phyloP scores from a whole-genome alignment of 164 flowering plant genomes.

The Annona cherimola region DNA sequence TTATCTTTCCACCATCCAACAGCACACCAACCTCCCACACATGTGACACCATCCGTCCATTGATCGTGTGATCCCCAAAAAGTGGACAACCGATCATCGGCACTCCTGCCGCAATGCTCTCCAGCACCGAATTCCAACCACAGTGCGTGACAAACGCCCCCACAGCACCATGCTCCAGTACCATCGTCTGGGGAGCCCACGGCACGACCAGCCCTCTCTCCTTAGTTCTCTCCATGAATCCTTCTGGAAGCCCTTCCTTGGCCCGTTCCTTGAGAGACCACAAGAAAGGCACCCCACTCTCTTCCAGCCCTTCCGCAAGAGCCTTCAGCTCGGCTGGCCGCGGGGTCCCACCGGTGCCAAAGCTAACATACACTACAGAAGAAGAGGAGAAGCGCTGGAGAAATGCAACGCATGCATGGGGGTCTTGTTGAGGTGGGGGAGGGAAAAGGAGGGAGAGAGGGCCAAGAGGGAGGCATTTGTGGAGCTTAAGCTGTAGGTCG shows the following conservation, averaged over 20 bases:
- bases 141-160: constrained; percentile 30
- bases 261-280: constrained; percentile 22
- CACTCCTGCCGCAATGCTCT: constrained; percentile 27
- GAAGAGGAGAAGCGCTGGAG: constrained; percentile 19
- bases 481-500: constrained; percentile 27
- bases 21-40: constrained; percentile 18
- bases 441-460: constrained; percentile 25
- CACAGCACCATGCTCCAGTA: constrained; percentile 14
- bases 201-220: constrained; percentile 23
- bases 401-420: constrained; percentile 38
- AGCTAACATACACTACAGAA: constrained; percentile 52
- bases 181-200: constrained; percentile 28
- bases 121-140: constrained; percentile 33
- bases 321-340: constrained; percentile 22
- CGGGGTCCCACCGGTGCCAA: constrained; percentile 33
- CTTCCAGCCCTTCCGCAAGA: constrained; percentile 29
- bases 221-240: constrained; percentile 17
- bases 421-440: constrained; percentile 16
- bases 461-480: constrained; percentile 34
- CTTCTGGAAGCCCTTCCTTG: constrained; percentile 11
- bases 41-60: constrained; percentile 10
- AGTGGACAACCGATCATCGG: constrained; percentile 29
- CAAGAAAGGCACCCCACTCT: constrained; percentile 17
- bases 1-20: constrained; percentile 11
- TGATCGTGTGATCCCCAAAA: constrained; percentile 27